These are phyloP conservation scores for Didymosphaeria variabile DNA, from an alignment of 2,329 filamentous ascomycete species.

Conservation along the genomic window DNA sequence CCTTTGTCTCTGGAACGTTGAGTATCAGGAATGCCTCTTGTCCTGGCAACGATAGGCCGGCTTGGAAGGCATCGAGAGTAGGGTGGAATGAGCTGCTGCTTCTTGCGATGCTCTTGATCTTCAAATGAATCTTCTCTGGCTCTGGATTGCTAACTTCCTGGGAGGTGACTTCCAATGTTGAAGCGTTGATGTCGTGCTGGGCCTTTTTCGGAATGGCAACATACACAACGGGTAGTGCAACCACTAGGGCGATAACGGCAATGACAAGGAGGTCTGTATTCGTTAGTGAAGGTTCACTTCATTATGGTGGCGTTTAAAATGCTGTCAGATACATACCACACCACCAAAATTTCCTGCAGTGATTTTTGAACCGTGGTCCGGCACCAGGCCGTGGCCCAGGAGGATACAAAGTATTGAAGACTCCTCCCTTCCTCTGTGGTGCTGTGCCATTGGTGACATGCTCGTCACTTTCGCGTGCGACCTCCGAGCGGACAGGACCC, in stretches of 20 bases:
- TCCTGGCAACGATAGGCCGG: slow-evolving; percentile 58
- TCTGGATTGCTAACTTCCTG: slow-evolving; percentile 62
- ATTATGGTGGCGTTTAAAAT: neutral
- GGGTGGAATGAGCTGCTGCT: slow-evolving; percentile 63
- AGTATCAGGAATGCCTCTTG: slow-evolving; percentile 56
- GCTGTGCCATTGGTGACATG: slow-evolving; percentile 17
- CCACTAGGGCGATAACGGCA: slow-evolving; percentile 60
- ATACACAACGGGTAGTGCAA: slow-evolving; percentile 67
- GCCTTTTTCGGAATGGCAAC: slow-evolving; percentile 68
- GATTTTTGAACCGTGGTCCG: slow-evolving; percentile 45
- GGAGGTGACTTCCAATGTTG: slow-evolving; percentile 60
- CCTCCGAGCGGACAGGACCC: slow-evolving; percentile 18
- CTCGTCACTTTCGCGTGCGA: slow-evolving; percentile 25
- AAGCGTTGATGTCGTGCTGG: slow-evolving; percentile 62
- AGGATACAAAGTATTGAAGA: slow-evolving; percentile 46
- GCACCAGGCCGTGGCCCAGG: slow-evolving; percentile 43
- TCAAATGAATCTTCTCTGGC: slow-evolving; percentile 58
- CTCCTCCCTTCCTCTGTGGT: slow-evolving; percentile 37
- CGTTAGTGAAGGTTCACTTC: slow-evolving; percentile 16
- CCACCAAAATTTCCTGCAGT: slow-evolving; percentile 51
- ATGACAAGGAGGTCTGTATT: slow-evolving; percentile 57
- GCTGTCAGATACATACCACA: slow-evolving; percentile 38
- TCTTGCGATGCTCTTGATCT: slow-evolving; percentile 58
- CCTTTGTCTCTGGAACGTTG: slow-evolving; percentile 56
- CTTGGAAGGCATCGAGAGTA: slow-evolving; percentile 63